These are phyloP conservation scores for Rhizopus arrhizus DNA, from an alignment of 371 early-diverging fungal genomes.

Conservation along the genomic window DNA sequence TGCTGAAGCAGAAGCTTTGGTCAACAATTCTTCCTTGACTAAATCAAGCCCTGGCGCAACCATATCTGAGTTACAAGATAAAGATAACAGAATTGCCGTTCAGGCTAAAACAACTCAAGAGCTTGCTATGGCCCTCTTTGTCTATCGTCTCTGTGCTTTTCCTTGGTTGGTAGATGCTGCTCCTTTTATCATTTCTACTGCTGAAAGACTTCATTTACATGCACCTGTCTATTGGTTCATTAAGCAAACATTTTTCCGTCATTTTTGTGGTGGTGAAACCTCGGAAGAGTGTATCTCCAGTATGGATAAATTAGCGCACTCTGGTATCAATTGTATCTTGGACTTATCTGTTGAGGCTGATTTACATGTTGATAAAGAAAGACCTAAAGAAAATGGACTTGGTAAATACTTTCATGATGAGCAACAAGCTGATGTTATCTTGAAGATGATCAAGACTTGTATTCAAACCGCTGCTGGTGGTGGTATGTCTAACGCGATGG, in stretches of 20 bases:
- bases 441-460: conserved; percentile 64
- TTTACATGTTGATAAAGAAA: conserved; percentile 53
- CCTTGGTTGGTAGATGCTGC: conserved; percentile 69
- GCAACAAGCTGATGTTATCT: conserved; percentile 65
- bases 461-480: conserved; percentile 68
- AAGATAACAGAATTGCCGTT: conserved; percentile 49
- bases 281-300: conserved; percentile 82
- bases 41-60: conserved; percentile 16
- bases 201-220: conserved; percentile 64
- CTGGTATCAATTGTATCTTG: conserved; percentile 84
- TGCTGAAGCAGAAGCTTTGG: conserved; percentile 22
- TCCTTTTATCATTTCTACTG: conserved; percentile 61
- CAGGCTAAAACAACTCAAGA: conserved; percentile 61
- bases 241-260: conserved; percentile 84
- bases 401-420: conserved; percentile 36
- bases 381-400: conserved; percentile 18
- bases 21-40: conserved; percentile 7
- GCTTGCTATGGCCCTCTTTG: conserved; percentile 72
- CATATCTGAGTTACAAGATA: conserved; percentile 30
- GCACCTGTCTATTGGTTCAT: conserved; percentile 69
- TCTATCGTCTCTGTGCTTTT: conserved; percentile 76
- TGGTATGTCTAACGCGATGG: conserved; percentile 56
- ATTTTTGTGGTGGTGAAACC: conserved; percentile 95
- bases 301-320: conserved; percentile 70
- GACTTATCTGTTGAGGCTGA: conserved; percentile 92